phyloP scores from a whole-genome alignment of 2,329 filamentous ascomycete species.

The Incumbomyces lentus region DNA sequence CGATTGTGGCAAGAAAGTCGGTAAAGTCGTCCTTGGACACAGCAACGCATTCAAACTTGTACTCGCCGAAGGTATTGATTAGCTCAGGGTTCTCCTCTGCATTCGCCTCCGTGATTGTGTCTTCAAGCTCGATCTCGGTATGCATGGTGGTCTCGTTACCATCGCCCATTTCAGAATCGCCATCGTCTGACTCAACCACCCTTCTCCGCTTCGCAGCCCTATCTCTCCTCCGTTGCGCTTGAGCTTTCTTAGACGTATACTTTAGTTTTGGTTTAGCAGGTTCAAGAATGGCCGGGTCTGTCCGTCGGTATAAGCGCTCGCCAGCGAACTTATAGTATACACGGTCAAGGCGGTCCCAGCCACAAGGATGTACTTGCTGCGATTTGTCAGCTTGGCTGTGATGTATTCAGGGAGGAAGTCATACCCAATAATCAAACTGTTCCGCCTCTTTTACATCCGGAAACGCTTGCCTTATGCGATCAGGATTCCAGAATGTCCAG shows the following conservation, averaged over 20 bases:
- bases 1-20: constrained; percentile 58
- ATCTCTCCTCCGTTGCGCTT: constrained; percentile 40
- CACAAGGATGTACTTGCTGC: constrained; percentile 41
- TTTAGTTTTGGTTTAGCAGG: constrained; percentile 48
- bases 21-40: constrained; percentile 70
- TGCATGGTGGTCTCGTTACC: constrained; percentile 31
- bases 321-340: constrained; percentile 88
- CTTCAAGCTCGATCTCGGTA: constrained; percentile 29
- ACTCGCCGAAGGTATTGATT: constrained; percentile 60
- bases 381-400: constrained; percentile 11
- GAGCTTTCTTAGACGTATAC: constrained; percentile 48
- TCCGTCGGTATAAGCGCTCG: constrained; percentile 79
- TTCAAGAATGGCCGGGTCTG: constrained; percentile 58
- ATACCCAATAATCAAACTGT: constrained; percentile 66
- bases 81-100: constrained; percentile 21
- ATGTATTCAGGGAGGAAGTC: not conserved
- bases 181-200: constrained; percentile 27
- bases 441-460: constrained; percentile 68
- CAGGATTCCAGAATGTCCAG: constrained; percentile 80
- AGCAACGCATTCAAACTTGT: constrained; percentile 85
- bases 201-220: constrained; percentile 66
- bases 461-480: constrained; percentile 78
- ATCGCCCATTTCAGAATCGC: constrained; percentile 34
- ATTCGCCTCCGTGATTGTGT: constrained; percentile 25
- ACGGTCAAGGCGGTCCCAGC: constrained; percentile 80